Base-by-base conservation (phyloP, 2,329 filamentous ascomycete species). In the Fusarium duplospermum region DNA sequence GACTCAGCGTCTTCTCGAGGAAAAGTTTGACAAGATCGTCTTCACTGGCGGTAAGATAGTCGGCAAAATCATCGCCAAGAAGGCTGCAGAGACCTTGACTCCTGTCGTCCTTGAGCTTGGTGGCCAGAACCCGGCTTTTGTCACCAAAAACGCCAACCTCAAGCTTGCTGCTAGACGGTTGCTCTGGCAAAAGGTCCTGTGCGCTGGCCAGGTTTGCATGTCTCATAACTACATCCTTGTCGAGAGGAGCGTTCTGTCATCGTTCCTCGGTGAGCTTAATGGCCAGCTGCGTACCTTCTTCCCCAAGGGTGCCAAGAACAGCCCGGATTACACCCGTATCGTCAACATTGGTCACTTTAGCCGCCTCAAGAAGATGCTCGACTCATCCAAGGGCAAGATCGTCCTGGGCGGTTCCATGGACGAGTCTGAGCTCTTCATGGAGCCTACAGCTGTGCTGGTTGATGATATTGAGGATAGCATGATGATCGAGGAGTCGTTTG, bases 21-120 rank as follows among this genome's bases (percentile, higher is more conserved):
- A 95, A 85, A 96, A 96, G 83, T 99, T 95, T 93, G 95, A 97
- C 85, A 98, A 98, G 89, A 97, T 99, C 79, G 95, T 96, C 87
- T 99, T 98, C 86, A 99, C 96, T 1, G 96, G 96, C 64, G 92
- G 91, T 78, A 88, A 89, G 62, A 85, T 81, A 31, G 94, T 98
- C 20, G 96, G 94, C 79, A 94, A 92, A 80, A 95, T 98, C 79
- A 92, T 98, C 62, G 90, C 94, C 57, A 92, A 95, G 82, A 98
- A 97, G 82, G 96, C 96, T 0, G 96, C 96, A 69, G 91, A 94
- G 80, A 92, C 94, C 40, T 88, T 98, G 70, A 98, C 96, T 0
- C 96, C 96, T 0, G 92, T 97, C 24, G 90, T 92, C 11, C 90
- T 98, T 57, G 96, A 99, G 86, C 90, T 99, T 56, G 96, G 96